These are phyloP conservation scores for Boeremia exigua DNA, from an alignment of 2,329 filamentous ascomycete genomes.

Conservation along the genomic window DNA sequence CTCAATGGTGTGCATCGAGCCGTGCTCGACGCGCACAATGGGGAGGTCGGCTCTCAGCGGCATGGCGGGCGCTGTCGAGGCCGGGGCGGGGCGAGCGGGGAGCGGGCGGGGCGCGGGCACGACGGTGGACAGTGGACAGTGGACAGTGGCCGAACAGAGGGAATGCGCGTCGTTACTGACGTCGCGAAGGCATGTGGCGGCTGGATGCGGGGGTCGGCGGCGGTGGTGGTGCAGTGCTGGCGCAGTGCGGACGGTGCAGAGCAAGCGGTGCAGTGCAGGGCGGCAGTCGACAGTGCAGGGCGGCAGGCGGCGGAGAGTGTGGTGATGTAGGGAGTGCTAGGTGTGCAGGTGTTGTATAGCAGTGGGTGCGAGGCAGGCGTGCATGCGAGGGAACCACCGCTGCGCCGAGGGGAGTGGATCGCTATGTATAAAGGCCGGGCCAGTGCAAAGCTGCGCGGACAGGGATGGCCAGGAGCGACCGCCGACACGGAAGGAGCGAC, in stretches of 20 bases:
- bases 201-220: not conserved
- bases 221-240: not conserved
- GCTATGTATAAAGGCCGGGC: constrained; percentile 29
- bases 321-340: no score
- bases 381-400: constrained; percentile 7
- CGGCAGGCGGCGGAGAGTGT: no score
- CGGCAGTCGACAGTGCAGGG: not conserved
- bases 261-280: not conserved
- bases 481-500: constrained; percentile 27
- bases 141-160: constrained; percentile 24
- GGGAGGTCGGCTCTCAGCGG: constrained; percentile 82
- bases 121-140: constrained; percentile 4
- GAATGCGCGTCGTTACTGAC: constrained; percentile 30
- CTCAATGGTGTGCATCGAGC: constrained; percentile 92
- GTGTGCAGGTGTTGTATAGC: no score
- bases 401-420: constrained; percentile 27
- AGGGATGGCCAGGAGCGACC: constrained; percentile 25
- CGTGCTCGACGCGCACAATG: constrained; percentile 88
- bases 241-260: not conserved
- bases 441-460: constrained; percentile 21
- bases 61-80: constrained; percentile 61
- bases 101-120: not conserved
- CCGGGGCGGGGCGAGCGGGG: constrained; percentile 4
- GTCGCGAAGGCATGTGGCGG: constrained; percentile 26
- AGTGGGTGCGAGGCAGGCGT: not conserved